Base-by-base conservation (phyloP, 1,284 basidiomycete genomes). In the Inonotus obliquus region DNA sequence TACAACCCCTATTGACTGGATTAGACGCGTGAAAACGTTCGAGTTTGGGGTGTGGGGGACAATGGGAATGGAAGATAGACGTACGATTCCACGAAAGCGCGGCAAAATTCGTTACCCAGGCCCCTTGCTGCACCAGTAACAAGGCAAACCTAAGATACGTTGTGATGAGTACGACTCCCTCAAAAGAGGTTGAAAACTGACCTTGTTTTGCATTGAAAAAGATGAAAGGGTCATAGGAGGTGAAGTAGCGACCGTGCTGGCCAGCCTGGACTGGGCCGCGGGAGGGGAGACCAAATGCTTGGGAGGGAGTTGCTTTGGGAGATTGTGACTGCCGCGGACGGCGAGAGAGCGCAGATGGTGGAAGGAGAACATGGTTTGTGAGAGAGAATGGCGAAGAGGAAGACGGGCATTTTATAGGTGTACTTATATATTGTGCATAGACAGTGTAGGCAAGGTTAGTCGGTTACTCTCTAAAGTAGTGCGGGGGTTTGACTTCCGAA, bases 91-190 rank as follows among this genome's bases (percentile, higher is more conserved):
- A 96, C 72, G 73, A 98, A 94, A 7, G 94, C 94, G 59, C 87
- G 84, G 69, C 92, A 94, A 73, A 97, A 94, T 74, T 94, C 87
- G 69, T 91, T 84, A 14, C 94, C 94, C 39, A 97, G 77, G 13
- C 96, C 96, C 69, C 92, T 83, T 17, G 94, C 96, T 58, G 89
- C 96, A 58, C 96, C 96, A n/a, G 96, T 98, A 60, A 98, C 86
- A 67, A 96, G 79, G 76, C 91, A 94, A 54, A 96, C 93, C 87
- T 97, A 64, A 52, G 41, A 35, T 49, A 13, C 61, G 14, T 25
- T 51, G 29, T 11, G 35, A 7, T 47, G 19, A 51, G 25, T 21
- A 25, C 45, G 10, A 51, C 39, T 32, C n/a, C 14, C 14, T 32
- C 44, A 9, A 49, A 6, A 35, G 11, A 14, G 41, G 41, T 32